Evolutionary conservation across 2,329 filamentous ascomycete species (phyloP), one percentile per base, ranked within the genome.

Genomic region (Neofusicoccum laricinum): DNA sequence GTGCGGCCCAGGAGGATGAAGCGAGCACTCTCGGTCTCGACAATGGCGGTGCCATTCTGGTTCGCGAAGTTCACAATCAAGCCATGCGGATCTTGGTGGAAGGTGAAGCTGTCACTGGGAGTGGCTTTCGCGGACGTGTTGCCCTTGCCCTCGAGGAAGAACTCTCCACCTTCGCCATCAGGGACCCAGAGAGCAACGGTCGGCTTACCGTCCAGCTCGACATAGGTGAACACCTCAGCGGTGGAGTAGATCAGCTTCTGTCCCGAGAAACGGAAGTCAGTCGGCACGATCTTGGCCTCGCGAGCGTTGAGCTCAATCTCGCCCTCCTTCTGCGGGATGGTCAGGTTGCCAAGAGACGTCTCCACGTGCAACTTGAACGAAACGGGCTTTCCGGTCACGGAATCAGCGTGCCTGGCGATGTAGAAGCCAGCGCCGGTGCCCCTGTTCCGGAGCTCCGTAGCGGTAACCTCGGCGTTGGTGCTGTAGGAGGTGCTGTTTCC

Each of bases 221-320:
- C 72, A 66, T 78, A 78, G 1, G 80, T 81, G 15, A 84, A 71
- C 5, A 86, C 71, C 61, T 86, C 83, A 0, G 81, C 79, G 0
- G 83, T 82, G 2, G 81, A 81, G 69, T 84, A 86, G 0, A 84
- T 73, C 2, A 86, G 71, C 1, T 80, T 85, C 66, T 84, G 77
- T 5, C 74, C 71, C 1, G 85, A 86, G 41, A 87, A 82, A 1
- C 67, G 72, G 64, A 87, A 89, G 67, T 88, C 86, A 0, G 85
- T 86, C 0, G 86, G 83, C 3, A 88, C 71, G 17, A 88, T 84
- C 77, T 88, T 88, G 7, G 86, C 83, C 64, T 88, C 84, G 45
- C 87, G 84, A 1, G 86, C 87, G 65, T 88, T 82, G 46, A 89
- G 78, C 10, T 81, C 77, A 53, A 88, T 81, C 0, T 73, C 70